Percentiles rank a stretch among this genome's conserved stretches.
These are phyloP conservation scores for Phaeosphaeriaceae sp. DNA, from an alignment of 2,329 filamentous ascomycete species.

Conservation along the genomic window DNA sequence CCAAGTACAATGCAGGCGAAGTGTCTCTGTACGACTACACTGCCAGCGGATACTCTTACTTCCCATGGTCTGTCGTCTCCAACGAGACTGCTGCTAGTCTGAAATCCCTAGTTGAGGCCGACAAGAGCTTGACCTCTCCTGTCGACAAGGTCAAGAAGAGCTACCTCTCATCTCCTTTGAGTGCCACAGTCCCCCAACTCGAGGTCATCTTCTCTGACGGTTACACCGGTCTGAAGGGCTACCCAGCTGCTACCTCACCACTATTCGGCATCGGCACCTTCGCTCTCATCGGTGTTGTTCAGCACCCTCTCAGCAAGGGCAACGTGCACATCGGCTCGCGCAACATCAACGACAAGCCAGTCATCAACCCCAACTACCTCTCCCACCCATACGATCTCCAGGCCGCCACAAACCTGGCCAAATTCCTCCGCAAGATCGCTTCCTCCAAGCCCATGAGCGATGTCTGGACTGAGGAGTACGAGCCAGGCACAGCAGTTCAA, in stretches of 20 bases:
- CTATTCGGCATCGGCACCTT: conserved; percentile 39
- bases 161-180: conserved; percentile 44
- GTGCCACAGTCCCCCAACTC: conserved; percentile 47
- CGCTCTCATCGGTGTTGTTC: conserved; percentile 44
- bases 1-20: conserved; percentile 43
- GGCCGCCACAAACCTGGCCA: conserved; percentile 24
- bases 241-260: conserved; percentile 32
- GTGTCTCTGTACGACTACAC: conserved; percentile 52
- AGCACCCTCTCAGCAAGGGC: conserved; percentile 44
- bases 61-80: conserved; percentile 52
- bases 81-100: conserved; percentile 41
- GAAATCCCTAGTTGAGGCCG: conserved; percentile 40
- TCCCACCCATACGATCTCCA: conserved; percentile 35
- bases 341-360: conserved; percentile 29
- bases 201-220: conserved; percentile 57
- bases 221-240: conserved; percentile 52
- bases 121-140: conserved; percentile 16
- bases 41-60: conserved; percentile 50
- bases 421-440: conserved; percentile 38
- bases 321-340: conserved; percentile 31
- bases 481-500: conserved; percentile 34
- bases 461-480: conserved; percentile 38
- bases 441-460: conserved; percentile 31
- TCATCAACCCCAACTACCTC: conserved; percentile 40
- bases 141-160: conserved; percentile 29